Percentiles rank a stretch among this genome's conserved stretches.
Conservation (phyloP, 306 rosid species). For the Malus asiatica region DNA sequence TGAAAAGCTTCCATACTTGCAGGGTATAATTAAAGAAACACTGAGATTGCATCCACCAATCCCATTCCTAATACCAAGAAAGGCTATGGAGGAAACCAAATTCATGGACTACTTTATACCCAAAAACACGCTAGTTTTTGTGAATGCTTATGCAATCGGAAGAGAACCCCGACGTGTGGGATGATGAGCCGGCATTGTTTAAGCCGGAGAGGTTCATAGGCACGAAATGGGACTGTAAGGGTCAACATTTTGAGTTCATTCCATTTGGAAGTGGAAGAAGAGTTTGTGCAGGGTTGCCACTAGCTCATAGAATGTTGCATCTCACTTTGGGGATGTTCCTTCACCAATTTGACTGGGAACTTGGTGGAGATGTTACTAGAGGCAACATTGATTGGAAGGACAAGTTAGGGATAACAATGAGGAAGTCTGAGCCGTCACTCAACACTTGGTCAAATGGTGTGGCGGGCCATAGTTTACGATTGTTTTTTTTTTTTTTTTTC, state of each 20-base stretch:
- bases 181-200: no score
- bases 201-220: no score
- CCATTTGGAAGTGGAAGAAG: slow-evolving; percentile 48
- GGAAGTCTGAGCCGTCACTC: slow-evolving; percentile 28
- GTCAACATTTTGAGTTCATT: slow-evolving; percentile 24
- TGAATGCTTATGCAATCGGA: slow-evolving; percentile 23
- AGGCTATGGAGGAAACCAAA: slow-evolving; percentile 21
- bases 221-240: no score
- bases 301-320: slow-evolving; percentile 39
- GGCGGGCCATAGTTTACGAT: no score
- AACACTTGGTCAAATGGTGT: no score
- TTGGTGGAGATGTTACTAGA: slow-evolving; percentile 2
- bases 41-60: slow-evolving; percentile 48
- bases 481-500: no score
- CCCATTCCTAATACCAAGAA: slow-evolving; percentile 50
- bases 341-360: slow-evolving; percentile 48
- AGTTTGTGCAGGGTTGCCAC: slow-evolving; percentile 42
- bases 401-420: slow-evolving; percentile 23
- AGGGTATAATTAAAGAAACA: slow-evolving; percentile 40
- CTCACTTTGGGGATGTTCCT: slow-evolving; percentile 35
- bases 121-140: slow-evolving; percentile 44
- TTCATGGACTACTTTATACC: slow-evolving; percentile 45
- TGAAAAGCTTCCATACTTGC: slow-evolving; percentile 36
- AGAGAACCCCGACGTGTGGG: no score
- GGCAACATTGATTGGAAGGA: slow-evolving; percentile 32